Evolutionary conservation across 169 alveolate species (phyloP), one percentile per base, ranked within the genome.

Genomic region (Plasmodium malariae): DNA sequence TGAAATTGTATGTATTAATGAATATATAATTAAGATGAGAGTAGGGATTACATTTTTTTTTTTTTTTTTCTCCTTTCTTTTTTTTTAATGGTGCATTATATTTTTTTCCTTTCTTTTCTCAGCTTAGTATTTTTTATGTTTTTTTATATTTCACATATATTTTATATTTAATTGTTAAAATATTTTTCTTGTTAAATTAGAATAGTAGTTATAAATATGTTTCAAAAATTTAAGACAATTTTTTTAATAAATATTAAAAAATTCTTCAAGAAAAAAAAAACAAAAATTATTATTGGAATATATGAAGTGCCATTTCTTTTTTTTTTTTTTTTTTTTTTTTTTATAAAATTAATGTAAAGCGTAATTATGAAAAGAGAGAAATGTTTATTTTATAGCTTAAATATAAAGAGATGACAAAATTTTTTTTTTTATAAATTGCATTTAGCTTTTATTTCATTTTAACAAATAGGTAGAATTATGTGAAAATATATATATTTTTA

Each of bases 181-280:
- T 19, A 48, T 26, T 36, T 14, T 57, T 45, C 40, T 48, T 30
- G 60, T 67, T 67, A 67, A 67, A 67, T 30, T 70, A 70, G 65
- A 70, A 43, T 70, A 24, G 17, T 34, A 36, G 36, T 65, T 26
- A 70, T 70, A 49, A 43, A 36, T 24, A 70, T 70, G 40, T 49
- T 17, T 34, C 83, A 63, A 45, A 32, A 45, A 45, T 70, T 70
- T 28, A 70, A 70, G 48, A 36, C 43, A 70, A 70, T 70, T 70
- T 70, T 9, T 70, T 70, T 43, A 48, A 70, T 70, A n/a, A 12
- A 45, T n/a, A 45, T 70, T 17, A 28, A 70, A 70, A 70, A 28
- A 48, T 14, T 0, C 30, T 5, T 14, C 1, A 1, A 68, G 34
- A 68, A 34, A 68, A n/a, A 45, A 36, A 70, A 70, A 12, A 45